Evolutionary conservation across 495 filamentous ascomycete genomes (phyloP), one percentile per base, ranked within the genome.

Genomic region (Hypoxylon intermedium): DNA sequence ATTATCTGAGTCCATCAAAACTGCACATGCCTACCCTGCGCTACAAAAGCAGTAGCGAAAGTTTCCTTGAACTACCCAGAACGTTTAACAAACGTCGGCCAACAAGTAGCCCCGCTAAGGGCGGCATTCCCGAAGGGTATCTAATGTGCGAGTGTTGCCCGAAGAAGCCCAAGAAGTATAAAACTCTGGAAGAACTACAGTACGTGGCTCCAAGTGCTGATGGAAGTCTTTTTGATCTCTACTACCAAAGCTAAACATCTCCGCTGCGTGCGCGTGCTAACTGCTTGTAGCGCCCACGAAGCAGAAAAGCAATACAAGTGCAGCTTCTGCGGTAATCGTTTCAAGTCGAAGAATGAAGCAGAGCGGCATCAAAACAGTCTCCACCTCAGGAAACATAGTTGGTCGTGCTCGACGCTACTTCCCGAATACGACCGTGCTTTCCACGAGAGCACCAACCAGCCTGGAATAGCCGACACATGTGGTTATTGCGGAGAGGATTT

Each of bases 331-430:
- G 84, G 84, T 34, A 92, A 91, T 68, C 83, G 90, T 13, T 96
- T 96, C 79, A 94, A 96, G 68, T 90, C 90, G 70, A 93, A 92
- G 62, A 93, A 93, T 59, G 91, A 96, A 76, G 90, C 90, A 15
- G 91, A 94, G 67, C 83, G 91, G 9, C 91, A 96, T 71, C 87
- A 91, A 67, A 96, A 94, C 55, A 92, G 90, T 0, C 84, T 96
- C 18, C 91, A 96, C 68, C 79, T 94, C n/a, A 86, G 91, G 30
- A 84, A 83, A 16, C 86, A 94, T 67, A 92, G 86, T 6, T 96
- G 91, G 91, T 91, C 90, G 0, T 96, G 91, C 69, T 86, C 87
- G 9, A 2, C 80, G 91, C 16, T 75, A 45, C 24, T 46, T 58
- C 15, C 48, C 56, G 2, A 79, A 26, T 65, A 77, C 30, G 77